Base-by-base conservation (phyloP, 306 rosid species). In the Neltuma alba region DNA sequence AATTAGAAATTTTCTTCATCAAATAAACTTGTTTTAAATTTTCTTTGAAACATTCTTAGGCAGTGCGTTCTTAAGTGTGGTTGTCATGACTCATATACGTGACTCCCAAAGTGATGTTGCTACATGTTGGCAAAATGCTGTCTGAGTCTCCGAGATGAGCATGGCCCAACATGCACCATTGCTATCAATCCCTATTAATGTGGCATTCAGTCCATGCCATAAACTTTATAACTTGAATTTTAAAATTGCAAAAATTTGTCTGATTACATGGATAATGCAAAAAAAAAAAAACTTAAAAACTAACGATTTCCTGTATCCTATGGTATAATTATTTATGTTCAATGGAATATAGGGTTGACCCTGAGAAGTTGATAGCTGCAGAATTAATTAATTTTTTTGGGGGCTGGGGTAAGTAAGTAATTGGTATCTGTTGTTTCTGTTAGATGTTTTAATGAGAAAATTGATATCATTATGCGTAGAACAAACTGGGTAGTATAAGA, bases 401-500 rank as follows among this genome's bases (percentile, higher is more conserved):
- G 58, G 27, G 21, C 3, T 6, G 58, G n/a, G 58, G 16, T 44
- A 57, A 36, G 23, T 44, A n/a, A 30, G 28, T 44, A 30, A 13
- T 28, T 38, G 21, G 10, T 38, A 30, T 33, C 38, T 41, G 10
- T 18, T 44, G 40, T 60, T 42, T 7, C 52, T 34, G 40, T 15
- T 40, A 2, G 47, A 33, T 45, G 44, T 18, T 42, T 55, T 55
- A 27, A 18, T 42, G 40, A 77, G 67, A 40, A 71, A 82, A 83
- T n/a, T 47, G 67, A 66, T 36, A 52, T 36, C 14, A 47, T 30
- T 64, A 41, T 25, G 27, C 67, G 13, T 41, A 4, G 71, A 36
- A 50, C 21, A 40, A 50, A 61, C 28, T 34, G 47, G 61, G 73
- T 36, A 65, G 45, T 65, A n/a, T 0, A 65, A 18, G 55, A n/a